Evolutionary conservation across 768 basidiomycete species (phyloP), one percentile per base, ranked within the genome.

Genomic region (Lentinus tigrinus): DNA sequence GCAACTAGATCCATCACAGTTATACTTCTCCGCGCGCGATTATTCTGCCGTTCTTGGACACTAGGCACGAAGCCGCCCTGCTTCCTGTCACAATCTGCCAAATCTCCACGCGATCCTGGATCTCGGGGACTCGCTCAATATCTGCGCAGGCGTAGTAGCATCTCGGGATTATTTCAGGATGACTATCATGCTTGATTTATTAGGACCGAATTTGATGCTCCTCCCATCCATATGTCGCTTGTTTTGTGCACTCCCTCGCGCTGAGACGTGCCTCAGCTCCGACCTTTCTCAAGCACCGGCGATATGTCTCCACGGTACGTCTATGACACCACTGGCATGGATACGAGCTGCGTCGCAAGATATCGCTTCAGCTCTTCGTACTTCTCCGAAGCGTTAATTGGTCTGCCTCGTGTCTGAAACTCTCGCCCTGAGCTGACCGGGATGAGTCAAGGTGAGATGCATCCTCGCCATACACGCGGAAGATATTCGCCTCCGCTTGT

Each of bases 61-160:
- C 19, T 3, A 46, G 2, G 43, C 43, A n/a, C 8, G 40, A 44
- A 44, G 43, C 31, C 21, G 24, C 19, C 9, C 19, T 46, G n/a
- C 43, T 23, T 16, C 43, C 19, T 46, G 58, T 59, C 58, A 59
- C 39, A 50, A 49, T 54, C 58, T 59, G 58, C 58, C 58, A 59
- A 31, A 49, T 38, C 39, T 57, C 17, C 24, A 16, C 19, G 17
- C 19, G 39, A 50, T 19, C 4, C n/a, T n/a, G 28, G 13, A 57
- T 57, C 56, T 57, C 4, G 3, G 31, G 6, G 31, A 7, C 31
- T 31, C 6, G 31, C n/a, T 31, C 31, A 7, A 7, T 31, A 31
- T 31, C 31, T 31, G 31, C 31, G 31, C 6, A 11, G 11, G 31
- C 31, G 31, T 31, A 31, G 31, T 31, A 11, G 31, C 11, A 31